Conservation (phyloP, 768 basidiomycete species). For the Boletus subcaerulescens region DNA sequence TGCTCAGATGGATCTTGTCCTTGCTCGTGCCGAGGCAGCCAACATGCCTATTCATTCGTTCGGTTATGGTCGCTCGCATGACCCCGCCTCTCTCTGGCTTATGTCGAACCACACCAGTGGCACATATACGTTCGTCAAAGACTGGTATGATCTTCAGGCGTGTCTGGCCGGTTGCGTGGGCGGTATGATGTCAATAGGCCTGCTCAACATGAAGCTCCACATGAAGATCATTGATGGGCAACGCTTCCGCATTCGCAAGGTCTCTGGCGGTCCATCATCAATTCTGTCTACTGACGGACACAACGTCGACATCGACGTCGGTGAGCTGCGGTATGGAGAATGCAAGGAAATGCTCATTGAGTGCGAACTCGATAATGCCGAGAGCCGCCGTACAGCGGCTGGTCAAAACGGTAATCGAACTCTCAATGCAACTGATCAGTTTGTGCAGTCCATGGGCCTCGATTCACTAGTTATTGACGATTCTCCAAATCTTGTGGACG, state of each 20-base stretch:
- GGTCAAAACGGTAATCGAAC: conserved; percentile 22
- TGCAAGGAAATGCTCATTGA: conserved; percentile 97
- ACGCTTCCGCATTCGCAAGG: conserved; percentile 91
- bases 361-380: conserved; percentile 78
- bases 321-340: conserved; percentile 95
- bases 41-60: conserved; percentile 97
- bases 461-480: conserved; percentile 74
- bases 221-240: conserved; percentile 88
- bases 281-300: conserved; percentile 90
- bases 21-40: conserved; percentile 94
- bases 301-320: conserved; percentile 92
- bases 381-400: conserved; percentile 30
- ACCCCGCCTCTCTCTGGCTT: conserved; percentile 96
- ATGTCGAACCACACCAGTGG: conserved; percentile 98
- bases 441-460: conserved; percentile 82
- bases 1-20: conserved; percentile 97
- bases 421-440: conserved; percentile 84
- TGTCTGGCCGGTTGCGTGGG: conserved; percentile 94
- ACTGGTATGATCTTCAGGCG: conserved; percentile 94
- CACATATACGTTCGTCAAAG: conserved; percentile 96
- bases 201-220: conserved; percentile 92
- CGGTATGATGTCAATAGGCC: conserved; percentile 93
- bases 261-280: conserved; percentile 84
- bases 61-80: conserved; percentile 95
- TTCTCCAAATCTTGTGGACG: conserved; percentile 68